A percentile compares a stretch with the other conserved stretches of the same genome.
Conservation (phyloP, 2,329 filamentous ascomycete species). For the Thermoascus crustaceus region DNA sequence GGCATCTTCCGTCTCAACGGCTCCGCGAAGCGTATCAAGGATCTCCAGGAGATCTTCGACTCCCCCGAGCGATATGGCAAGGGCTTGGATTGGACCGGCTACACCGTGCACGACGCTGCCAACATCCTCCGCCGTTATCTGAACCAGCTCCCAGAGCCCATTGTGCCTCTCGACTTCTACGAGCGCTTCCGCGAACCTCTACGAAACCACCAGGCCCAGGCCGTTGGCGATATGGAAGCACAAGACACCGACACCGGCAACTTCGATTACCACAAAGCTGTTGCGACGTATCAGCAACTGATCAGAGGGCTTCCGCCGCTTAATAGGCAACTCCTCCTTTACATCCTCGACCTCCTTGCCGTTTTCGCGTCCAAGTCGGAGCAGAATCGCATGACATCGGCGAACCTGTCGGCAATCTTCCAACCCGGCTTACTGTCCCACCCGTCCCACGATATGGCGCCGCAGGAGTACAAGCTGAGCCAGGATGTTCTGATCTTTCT, state of each 20-base stretch:
- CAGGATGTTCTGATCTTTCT: constrained; percentile 96
- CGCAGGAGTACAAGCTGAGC: constrained; percentile 85
- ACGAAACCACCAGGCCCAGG: constrained; percentile 58
- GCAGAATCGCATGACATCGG: constrained; percentile 91
- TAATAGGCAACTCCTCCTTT: constrained; percentile 87
- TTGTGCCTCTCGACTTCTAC: constrained; percentile 90
- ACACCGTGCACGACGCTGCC: constrained; percentile 95
- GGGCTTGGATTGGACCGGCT: constrained; percentile 92
- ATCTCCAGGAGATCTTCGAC: constrained; percentile 84
- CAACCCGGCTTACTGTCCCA: constrained; percentile 95
- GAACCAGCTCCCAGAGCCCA: constrained; percentile 91
- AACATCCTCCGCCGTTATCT: constrained; percentile 93
- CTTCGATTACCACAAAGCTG: constrained; percentile 67
- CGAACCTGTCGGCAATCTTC: constrained; percentile 93
- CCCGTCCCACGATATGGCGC: constrained; percentile 89
- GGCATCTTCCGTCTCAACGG: constrained; percentile 95
- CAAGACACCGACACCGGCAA: constrained; percentile 58
- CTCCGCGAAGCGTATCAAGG: constrained; percentile 96
- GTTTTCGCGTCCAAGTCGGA: constrained; percentile 97
- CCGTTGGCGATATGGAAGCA: constrained; percentile 60
- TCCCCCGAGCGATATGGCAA: constrained; percentile 94
- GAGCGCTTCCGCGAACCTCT: constrained; percentile 83
- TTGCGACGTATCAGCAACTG: constrained; percentile 73
- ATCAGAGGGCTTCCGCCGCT: constrained; percentile 90
- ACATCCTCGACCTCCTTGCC: constrained; percentile 89